Evolutionary conservation across 495 filamentous ascomycete species (phyloP).

Genomic region (Penicillium ochrochloron): DNA sequence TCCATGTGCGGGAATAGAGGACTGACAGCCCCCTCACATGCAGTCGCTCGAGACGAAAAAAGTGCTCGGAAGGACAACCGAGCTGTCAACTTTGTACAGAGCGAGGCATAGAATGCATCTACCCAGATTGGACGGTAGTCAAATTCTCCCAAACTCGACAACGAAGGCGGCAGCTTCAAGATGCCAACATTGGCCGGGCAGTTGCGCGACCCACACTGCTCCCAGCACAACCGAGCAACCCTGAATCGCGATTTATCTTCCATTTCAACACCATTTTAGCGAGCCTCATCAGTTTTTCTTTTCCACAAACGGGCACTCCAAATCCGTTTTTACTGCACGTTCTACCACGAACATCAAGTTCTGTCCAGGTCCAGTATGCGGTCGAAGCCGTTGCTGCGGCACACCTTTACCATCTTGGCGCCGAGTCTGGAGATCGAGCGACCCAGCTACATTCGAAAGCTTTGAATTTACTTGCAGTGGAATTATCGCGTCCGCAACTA

Average conservation of each 20-base stretch:
- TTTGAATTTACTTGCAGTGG: neutral
- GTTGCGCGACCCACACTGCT: neutral
- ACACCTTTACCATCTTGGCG: neutral
- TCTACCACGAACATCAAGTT: neutral
- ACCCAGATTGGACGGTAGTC: neutral
- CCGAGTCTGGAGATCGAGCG: neutral
- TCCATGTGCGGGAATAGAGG: neutral
- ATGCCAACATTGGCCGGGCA: neutral
- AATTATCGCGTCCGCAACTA: neutral
- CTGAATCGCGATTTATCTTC: neutral
- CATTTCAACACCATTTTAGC: neutral
- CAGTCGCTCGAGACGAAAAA: neutral
- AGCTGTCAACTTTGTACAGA: neutral
- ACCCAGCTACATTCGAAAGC: neutral
- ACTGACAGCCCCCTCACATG: neutral
- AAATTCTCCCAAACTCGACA: neutral
- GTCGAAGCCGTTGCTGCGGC: neutral
- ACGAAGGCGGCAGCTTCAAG: neutral
- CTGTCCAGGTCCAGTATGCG: neutral
- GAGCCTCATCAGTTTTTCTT: neutral
- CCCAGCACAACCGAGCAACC: neutral
- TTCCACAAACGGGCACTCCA: neutral
- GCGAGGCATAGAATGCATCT: neutral
- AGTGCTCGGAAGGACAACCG: neutral
- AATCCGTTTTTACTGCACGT: neutral